Conservation (phyloP, 352 stramenopile genomes). For the Phytophthora constricta region DNA sequence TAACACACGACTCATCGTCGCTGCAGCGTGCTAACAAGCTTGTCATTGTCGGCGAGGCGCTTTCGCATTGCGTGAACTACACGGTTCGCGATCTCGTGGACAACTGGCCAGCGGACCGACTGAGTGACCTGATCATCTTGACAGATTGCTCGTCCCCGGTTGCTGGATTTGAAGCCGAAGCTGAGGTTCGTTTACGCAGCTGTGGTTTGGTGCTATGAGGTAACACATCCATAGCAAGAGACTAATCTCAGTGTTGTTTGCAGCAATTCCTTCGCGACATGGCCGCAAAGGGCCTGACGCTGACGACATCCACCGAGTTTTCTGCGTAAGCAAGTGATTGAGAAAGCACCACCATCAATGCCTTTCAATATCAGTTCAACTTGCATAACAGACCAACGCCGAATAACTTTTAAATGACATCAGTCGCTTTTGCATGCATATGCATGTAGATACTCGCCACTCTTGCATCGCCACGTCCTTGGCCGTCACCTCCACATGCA, state of each 20-base stretch:
- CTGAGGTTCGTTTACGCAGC: conserved; percentile 47
- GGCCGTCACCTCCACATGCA: not conserved
- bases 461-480: not conserved
- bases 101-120: conserved; percentile 71
- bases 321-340: too few species aligned
- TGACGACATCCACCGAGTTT: conserved; percentile 55
- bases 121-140: conserved; percentile 66
- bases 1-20: conserved; percentile 56
- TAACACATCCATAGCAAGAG: not conserved
- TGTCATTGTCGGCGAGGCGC: conserved; percentile 92
- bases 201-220: not conserved
- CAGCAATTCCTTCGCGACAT: conserved; percentile 67
- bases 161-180: conserved; percentile 58
- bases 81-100: conserved; percentile 90
- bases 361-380: too few species aligned
- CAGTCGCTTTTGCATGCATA: too few species aligned
- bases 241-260: too few species aligned
- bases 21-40: conserved; percentile 80
- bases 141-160: conserved; percentile 71
- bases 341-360: too few species aligned
- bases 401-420: too few species aligned
- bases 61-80: conserved; percentile 97
- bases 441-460: not conserved
- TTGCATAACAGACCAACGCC: too few species aligned
- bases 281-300: conserved; percentile 51